A percentile compares a stretch with the other conserved stretches of the same genome.
Evolutionary conservation across 2,329 filamentous ascomycete genomes (phyloP).

Genomic region (Parasarocladium wereldwijsianum): DNA sequence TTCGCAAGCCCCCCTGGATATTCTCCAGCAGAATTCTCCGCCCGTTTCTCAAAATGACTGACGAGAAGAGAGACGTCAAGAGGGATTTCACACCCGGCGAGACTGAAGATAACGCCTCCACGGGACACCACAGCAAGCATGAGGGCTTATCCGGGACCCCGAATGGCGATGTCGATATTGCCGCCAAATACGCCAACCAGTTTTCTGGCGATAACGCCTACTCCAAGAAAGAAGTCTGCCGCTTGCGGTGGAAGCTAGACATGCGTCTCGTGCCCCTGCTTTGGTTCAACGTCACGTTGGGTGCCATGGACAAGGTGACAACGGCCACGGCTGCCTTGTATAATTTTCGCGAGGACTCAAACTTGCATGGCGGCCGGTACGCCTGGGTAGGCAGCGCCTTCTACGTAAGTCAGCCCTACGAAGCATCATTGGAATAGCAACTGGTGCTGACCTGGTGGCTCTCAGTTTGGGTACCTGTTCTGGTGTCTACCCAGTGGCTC

Average conservation of each 20-base stretch:
- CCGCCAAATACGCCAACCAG: constrained; percentile 6
- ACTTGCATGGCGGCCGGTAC: constrained; percentile 11
- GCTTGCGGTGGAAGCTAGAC: constrained; percentile 11
- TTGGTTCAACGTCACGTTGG: constrained; percentile 13
- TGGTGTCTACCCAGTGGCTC: constrained; percentile 17
- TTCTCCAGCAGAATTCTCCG: no score
- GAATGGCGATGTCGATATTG: constrained; percentile 4
- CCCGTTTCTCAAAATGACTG: no score
- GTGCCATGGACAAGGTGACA: constrained; percentile 17
- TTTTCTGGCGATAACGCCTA: constrained; percentile 6
- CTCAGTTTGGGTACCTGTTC: constrained; percentile 18
- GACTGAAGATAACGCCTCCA: constrained; percentile 4
- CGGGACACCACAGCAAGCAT: not conserved
- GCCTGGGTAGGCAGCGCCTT: constrained; percentile 14
- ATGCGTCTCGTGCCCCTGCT: constrained; percentile 10
- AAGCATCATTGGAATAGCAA: constrained; percentile 4
- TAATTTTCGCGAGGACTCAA: constrained; percentile 11
- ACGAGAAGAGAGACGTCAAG: constrained; percentile 3
- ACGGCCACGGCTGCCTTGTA: constrained; percentile 15
- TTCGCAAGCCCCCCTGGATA: no score
- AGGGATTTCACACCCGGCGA: constrained; percentile 3
- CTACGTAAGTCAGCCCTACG: constrained; percentile 8
- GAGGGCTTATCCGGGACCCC: not conserved
- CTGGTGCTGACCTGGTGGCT: not conserved
- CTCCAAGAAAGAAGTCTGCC: constrained; percentile 6